phyloP scores from a whole-genome alignment of 108 stramenopile genomes.

The Nitzschia inconspicua region DNA sequence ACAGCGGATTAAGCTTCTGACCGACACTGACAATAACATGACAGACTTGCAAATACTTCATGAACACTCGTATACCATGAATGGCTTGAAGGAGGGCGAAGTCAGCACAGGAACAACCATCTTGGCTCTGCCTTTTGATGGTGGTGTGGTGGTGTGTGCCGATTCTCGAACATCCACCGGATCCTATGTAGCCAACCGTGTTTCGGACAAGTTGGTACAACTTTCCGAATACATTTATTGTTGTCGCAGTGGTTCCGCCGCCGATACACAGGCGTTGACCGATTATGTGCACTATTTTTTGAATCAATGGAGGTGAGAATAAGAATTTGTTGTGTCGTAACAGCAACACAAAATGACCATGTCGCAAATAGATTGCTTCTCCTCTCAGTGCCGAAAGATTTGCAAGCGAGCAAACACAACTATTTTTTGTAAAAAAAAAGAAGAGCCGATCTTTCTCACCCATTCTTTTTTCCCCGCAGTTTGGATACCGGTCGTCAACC shows the following conservation, averaged over 20 bases:
- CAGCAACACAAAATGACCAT: too few species aligned
- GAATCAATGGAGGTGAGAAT: constrained; percentile 68
- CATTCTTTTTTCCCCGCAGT: constrained; percentile 24
- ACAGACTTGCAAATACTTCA: constrained; percentile 11
- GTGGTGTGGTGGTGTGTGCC: constrained; percentile 95
- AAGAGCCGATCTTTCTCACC: neutral
- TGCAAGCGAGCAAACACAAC: too few species aligned
- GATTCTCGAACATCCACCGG: constrained; percentile 97
- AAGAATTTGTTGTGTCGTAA: too few species aligned
- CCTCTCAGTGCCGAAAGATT: too few species aligned
- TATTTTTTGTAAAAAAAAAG: neutral
- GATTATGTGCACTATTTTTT: constrained; percentile 90
- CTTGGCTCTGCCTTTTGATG: constrained; percentile 88
- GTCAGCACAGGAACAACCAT: constrained; percentile 93
- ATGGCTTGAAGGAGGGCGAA: constrained; percentile 63
- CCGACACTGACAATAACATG: too few species aligned
- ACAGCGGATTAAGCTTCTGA: too few species aligned
- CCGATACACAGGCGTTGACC: constrained; percentile 95
- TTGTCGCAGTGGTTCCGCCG: constrained; percentile 93
- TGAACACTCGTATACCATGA: neutral
- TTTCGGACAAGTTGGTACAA: constrained; percentile 92
- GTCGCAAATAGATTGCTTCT: too few species aligned
- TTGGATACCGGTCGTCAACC: constrained; percentile 88
- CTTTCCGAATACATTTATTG: constrained; percentile 92
- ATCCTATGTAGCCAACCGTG: constrained; percentile 95